Conservation (phyloP, 2,329 filamentous ascomycete genomes). For the Sporothrix variecibatus region DNA sequence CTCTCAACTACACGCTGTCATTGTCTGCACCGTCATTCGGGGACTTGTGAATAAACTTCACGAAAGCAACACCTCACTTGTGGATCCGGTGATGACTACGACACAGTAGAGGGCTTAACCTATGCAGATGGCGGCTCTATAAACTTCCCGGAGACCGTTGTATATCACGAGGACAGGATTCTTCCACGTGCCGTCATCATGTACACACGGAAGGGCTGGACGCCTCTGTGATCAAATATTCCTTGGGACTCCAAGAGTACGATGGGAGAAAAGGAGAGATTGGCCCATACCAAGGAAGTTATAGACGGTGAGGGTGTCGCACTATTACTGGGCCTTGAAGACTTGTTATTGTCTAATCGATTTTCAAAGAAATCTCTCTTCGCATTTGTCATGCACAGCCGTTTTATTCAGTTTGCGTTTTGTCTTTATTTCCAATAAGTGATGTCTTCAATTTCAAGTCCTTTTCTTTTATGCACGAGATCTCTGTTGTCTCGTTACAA, state of each 20-base stretch:
- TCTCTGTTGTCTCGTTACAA: too few species aligned
- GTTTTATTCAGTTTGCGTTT: neutral
- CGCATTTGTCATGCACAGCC: neutral
- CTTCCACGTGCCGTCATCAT: neutral
- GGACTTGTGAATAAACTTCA: neutral
- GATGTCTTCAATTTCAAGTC: too few species aligned
- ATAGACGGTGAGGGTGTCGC: too few species aligned
- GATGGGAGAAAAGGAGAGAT: too few species aligned
- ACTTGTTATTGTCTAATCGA: too few species aligned
- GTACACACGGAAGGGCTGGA: neutral
- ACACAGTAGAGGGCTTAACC: neutral
- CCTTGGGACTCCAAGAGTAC: too few species aligned
- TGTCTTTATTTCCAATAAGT: neutral
- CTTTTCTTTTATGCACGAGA: neutral
- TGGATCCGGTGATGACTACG: neutral
- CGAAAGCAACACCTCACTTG: neutral
- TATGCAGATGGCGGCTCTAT: neutral
- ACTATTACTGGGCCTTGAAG: too few species aligned
- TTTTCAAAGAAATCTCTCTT: too few species aligned
- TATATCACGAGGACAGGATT: neutral
- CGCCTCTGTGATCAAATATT: neutral
- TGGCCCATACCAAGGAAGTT: too few species aligned
- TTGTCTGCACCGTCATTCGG: neutral
- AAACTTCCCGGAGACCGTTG: neutral
- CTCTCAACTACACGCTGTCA: neutral